Conservation (phyloP, 2,329 filamentous ascomycete genomes). For the Emericellopsis atlantica region DNA sequence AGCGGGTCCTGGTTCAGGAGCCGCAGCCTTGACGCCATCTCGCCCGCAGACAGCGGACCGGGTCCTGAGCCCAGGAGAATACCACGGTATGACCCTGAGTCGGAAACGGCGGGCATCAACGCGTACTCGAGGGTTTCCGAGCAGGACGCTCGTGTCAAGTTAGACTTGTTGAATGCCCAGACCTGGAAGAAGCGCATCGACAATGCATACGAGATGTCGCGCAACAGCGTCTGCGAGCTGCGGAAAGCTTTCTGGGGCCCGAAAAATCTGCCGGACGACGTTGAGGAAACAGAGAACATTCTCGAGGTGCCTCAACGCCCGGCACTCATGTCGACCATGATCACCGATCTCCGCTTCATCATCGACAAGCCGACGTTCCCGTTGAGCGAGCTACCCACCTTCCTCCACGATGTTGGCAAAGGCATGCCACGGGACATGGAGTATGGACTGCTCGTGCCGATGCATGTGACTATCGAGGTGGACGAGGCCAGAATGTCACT, state of each 20-base stretch:
- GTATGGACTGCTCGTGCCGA: conserved; percentile 79
- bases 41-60: conserved; percentile 15
- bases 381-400: conserved; percentile 66
- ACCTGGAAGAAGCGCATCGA: conserved; percentile 92
- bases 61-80: conserved; percentile 24
- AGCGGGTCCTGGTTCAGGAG: conserved; percentile 31
- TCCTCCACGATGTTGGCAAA: conserved; percentile 84
- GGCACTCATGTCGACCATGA: conserved; percentile 64
- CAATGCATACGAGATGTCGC: conserved; percentile 55
- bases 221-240: conserved; percentile 64
- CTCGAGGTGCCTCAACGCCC: conserved; percentile 77
- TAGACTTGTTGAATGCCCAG: conserved; percentile 72
- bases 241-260: conserved; percentile 70
- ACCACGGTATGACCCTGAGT: conserved; percentile 70
- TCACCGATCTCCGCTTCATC: conserved; percentile 73
- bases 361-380: conserved; percentile 93
- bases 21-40: conserved; percentile 38
- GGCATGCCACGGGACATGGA: conserved; percentile 88
- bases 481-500: conserved; percentile 78
- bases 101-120: conserved; percentile 50
- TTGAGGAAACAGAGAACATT: conserved; percentile 73
- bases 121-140: conserved; percentile 60
- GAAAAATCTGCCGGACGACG: conserved; percentile 68
- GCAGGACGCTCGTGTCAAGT: conserved; percentile 60
- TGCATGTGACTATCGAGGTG: conserved; percentile 82